Evolutionary conservation across 192 early-diverging fungal genomes (phyloP).

Genomic region (Backusella australiensis): DNA sequence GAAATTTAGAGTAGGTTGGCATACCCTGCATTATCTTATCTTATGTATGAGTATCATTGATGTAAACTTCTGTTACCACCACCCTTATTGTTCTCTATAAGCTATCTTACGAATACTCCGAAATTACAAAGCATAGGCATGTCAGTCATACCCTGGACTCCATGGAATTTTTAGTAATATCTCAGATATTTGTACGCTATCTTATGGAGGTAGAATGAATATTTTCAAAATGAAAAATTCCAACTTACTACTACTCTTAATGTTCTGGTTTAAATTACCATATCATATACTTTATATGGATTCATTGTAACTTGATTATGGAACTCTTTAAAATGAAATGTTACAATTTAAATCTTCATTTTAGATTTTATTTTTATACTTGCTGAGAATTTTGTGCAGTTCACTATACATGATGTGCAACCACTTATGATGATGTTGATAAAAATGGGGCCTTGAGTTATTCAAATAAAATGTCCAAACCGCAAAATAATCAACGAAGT

Average conservation of each 20-base stretch:
- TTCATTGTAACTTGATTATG: neutral
- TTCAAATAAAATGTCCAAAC: too few relatives aligned
- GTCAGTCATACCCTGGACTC: neutral
- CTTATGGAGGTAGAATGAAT: neutral
- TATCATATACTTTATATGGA: neutral
- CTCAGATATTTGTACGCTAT: neutral
- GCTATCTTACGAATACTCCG: neutral
- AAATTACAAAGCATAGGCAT: neutral
- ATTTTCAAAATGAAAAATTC: neutral
- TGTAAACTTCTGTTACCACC: too few relatives aligned
- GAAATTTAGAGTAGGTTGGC: neutral
- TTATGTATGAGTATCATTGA: too few relatives aligned
- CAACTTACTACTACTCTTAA: neutral
- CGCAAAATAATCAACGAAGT: too few relatives aligned
- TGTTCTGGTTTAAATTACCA: neutral
- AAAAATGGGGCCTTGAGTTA: too few relatives aligned
- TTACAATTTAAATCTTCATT: too few relatives aligned
- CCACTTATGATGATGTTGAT: too few relatives aligned
- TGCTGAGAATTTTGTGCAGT: too few relatives aligned
- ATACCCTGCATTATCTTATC: neutral
- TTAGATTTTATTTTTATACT: too few relatives aligned
- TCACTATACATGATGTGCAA: too few relatives aligned
- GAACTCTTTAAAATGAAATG: too few relatives aligned
- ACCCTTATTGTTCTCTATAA: neutral
- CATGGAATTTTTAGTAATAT: neutral